Base-by-base conservation (phyloP, 2,329 filamentous ascomycete species). In the Cladophialophora immunda region DNA sequence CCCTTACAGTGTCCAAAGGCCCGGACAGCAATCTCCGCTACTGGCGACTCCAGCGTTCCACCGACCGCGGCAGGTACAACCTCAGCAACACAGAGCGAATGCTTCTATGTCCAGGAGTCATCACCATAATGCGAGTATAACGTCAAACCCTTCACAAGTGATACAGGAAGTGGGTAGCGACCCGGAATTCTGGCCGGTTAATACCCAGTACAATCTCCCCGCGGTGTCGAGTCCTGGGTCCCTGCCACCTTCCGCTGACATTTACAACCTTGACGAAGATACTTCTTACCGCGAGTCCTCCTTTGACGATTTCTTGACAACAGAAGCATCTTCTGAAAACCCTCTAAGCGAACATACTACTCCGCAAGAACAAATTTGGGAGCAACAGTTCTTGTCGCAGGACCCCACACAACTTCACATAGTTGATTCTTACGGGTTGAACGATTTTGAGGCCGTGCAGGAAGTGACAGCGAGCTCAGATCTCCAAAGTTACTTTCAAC, bases 351-450 rank as follows among this genome's bases (percentile, higher is more conserved):
- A 70, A 22, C 69, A 71, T 58, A 71, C 69, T n/a, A 71, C 69
- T 32, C 71, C 71, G 9, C 69, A 72, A 47, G 69, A 71, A 30
- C 56, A 64, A 11, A 71, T 69, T 27, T 72, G 71, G 71, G 67
- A 68, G 56, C 68, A 64, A 30, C 60, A 69, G 15, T 69, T 70
- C 45, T 50, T 70, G 27, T 34, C 38, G 9, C 57, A 64, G 25
- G 68, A 70, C 32, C n/a, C 60, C 22, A 56, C 62, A 9, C 65
- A 67, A 34, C 63, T 61, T 30, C 57, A 70, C 9, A 66, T 71
- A 25, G 22, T 68, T 5, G 63, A 69, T 27, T 19, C 57, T 4
- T 66, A 50, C 55, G 57, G 41, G 38, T 38, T 64, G 17, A 55
- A 36, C 29, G 32, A 32, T 17, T 65, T 66, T 30, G 58, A 53